These are phyloP conservation scores for Tulasnella sp. DNA, from an alignment of 768 basidiomycete species.

Conservation along the genomic window DNA sequence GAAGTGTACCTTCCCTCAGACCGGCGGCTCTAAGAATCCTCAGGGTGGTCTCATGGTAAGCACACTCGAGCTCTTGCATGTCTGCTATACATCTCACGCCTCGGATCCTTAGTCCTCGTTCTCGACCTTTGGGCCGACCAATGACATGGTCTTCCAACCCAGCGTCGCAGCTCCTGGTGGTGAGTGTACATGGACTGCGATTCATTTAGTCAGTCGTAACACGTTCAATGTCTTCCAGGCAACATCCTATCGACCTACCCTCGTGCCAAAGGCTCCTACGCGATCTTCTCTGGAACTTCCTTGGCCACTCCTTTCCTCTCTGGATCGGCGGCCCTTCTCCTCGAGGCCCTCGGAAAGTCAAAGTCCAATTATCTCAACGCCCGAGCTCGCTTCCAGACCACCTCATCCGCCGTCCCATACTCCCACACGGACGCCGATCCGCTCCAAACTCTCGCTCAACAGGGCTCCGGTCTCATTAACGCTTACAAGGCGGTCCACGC, in stretches of 20 bases:
- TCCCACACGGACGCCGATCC: slow-evolving; percentile 12
- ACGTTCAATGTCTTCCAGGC: background rate
- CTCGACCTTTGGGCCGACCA: slow-evolving; percentile 27
- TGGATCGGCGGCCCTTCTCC: slow-evolving; percentile 17
- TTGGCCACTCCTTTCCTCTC: slow-evolving; percentile 17
- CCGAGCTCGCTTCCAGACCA: slow-evolving; percentile 16
- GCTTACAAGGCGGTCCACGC: slow-evolving; percentile 26
- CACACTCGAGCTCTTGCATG: background rate
- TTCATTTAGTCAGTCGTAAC: background rate
- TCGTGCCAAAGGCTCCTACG: slow-evolving; percentile 10
- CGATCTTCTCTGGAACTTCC: slow-evolving; percentile 13
- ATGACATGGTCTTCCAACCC: slow-evolving; percentile 24
- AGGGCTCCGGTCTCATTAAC: slow-evolving; percentile 22
- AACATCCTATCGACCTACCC: slow-evolving; percentile 19
- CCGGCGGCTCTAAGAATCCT: background rate
- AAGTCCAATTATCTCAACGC: background rate
- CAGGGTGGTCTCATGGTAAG: slow-evolving; percentile 20
- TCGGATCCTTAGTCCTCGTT: slow-evolving; percentile 15
- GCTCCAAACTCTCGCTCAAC: slow-evolving; percentile 17
- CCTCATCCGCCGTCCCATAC: slow-evolving; percentile 12
- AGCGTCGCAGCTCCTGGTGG: slow-evolving; percentile 23
- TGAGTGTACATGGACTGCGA: background rate
- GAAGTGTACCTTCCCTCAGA: slow-evolving; percentile 2
- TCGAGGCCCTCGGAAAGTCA: slow-evolving; percentile 15
- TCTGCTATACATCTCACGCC: background rate